Conservation (phyloP, 1,139 yeast genomes). For the Hyphopichia burtonii region DNA sequence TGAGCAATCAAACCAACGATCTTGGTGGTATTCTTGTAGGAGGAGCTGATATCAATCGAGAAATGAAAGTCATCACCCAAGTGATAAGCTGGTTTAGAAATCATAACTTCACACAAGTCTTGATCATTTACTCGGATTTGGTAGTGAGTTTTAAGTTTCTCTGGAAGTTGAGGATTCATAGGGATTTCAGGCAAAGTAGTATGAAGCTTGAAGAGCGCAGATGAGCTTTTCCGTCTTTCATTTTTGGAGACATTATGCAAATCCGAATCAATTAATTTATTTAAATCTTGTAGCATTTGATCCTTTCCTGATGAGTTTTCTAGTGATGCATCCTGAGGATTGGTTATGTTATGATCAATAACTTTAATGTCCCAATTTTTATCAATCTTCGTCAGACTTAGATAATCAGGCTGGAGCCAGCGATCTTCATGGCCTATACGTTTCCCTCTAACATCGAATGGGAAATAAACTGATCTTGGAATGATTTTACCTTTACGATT, state of each 20-base stretch:
- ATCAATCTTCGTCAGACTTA: conserved; percentile 28
- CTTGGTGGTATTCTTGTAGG: conserved; percentile 16
- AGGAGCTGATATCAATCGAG: conserved; percentile 25
- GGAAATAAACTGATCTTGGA: conserved; percentile 37
- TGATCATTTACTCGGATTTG: conserved; percentile 36
- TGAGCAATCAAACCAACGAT: conserved; percentile 35
- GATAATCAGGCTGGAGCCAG: conserved; percentile 33
- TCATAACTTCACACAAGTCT: conserved; percentile 31
- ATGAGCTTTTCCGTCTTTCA: conserved; percentile 27
- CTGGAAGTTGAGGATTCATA: conserved; percentile 26
- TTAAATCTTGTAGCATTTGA: conserved; percentile 26
- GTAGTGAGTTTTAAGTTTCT: conserved; percentile 35
- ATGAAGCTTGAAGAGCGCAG: neutral
- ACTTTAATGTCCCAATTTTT: conserved; percentile 28
- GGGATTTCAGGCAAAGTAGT: neutral
- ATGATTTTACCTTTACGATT: conserved; percentile 15
- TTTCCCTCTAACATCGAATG: conserved; percentile 26
- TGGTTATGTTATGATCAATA: conserved; percentile 3
- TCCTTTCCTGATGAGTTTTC: neutral
- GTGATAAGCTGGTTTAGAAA: conserved; percentile 47
- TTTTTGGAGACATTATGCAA: conserved; percentile 29
- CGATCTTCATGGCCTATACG: conserved; percentile 25
- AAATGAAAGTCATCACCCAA: conserved; percentile 50
- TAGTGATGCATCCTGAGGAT: neutral
- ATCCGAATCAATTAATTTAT: conserved; percentile 34